Conservation (phyloP, 768 basidiomycete species). For the Leucocoprinus sp. region DNA sequence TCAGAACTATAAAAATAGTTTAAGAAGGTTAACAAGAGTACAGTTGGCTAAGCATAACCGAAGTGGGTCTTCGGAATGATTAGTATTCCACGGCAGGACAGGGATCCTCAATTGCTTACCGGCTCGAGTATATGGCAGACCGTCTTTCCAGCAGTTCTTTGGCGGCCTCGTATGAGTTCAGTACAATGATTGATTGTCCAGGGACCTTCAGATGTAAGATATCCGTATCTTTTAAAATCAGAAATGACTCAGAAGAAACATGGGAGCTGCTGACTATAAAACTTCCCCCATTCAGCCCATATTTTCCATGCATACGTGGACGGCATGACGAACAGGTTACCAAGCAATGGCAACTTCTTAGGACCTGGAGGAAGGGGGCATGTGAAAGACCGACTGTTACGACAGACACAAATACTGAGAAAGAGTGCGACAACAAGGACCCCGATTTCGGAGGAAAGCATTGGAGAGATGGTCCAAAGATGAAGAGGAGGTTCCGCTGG, state of each 20-base stretch:
- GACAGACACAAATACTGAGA: background rate
- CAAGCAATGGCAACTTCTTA: slow-evolving; percentile 32
- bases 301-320: slow-evolving; percentile 33
- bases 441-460: background rate
- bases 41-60: too few species aligned
- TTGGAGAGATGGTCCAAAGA: too few species aligned
- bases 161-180: slow-evolving; percentile 19
- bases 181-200: slow-evolving; percentile 19
- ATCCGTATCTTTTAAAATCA: slow-evolving; percentile 7
- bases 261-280: slow-evolving; percentile 23
- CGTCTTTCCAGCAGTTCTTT: slow-evolving; percentile 22
- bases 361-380: slow-evolving; percentile 32
- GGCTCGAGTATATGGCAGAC: slow-evolving; percentile 22
- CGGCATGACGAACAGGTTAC: slow-evolving; percentile 37
- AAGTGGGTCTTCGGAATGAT: too few species aligned
- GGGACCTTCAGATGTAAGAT: slow-evolving; percentile 20
- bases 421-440: background rate
- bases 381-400: background rate
- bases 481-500: too few species aligned
- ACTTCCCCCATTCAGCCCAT: slow-evolving; percentile 32
- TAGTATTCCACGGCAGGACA: too few species aligned
- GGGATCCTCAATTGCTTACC: too few species aligned
- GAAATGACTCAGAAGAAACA: too few species aligned
- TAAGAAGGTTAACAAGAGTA: too few species aligned
- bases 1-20: too few species aligned